Evolutionary conservation across 2,329 filamentous ascomycete species (phyloP).

Genomic region (Fusarium sp.): DNA sequence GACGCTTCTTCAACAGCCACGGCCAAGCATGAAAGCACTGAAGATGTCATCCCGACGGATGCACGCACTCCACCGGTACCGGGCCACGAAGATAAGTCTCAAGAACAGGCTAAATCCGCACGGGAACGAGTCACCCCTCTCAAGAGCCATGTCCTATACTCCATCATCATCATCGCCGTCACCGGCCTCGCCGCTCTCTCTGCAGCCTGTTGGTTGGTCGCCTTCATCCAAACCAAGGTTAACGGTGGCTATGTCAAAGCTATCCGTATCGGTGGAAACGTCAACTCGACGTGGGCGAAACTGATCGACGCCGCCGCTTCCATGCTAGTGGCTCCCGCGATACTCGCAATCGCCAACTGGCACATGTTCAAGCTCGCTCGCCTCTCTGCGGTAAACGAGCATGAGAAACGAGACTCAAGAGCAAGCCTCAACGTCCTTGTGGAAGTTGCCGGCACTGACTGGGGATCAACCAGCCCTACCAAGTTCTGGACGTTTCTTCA

Average conservation of each 20-base stretch:
- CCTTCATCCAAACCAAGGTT: slow-evolving; percentile 6
- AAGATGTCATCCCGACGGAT: neutral
- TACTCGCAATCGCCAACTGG: slow-evolving; percentile 23
- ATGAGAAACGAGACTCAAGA: slow-evolving; percentile 13
- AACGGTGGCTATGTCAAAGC: slow-evolving; percentile 18
- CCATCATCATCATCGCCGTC: slow-evolving; percentile 6
- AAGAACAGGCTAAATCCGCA: neutral
- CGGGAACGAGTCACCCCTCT: neutral
- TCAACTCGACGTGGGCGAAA: slow-evolving; percentile 26
- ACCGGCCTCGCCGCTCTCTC: neutral
- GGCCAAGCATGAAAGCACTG: neutral
- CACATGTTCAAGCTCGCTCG: slow-evolving; percentile 36
- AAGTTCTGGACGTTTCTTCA: slow-evolving; percentile 27
- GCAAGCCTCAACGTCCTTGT: slow-evolving; percentile 32
- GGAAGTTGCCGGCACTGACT: slow-evolving; percentile 28
- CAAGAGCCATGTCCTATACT: slow-evolving; percentile 28
- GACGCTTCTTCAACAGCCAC: neutral
- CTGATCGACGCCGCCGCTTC: slow-evolving; percentile 32
- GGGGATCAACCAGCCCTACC: slow-evolving; percentile 30
- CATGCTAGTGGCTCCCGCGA: slow-evolving; percentile 22
- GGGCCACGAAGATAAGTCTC: neutral
- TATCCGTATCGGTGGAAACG: slow-evolving; percentile 10
- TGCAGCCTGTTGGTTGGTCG: slow-evolving; percentile 14
- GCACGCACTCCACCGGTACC: neutral
- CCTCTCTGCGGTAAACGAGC: slow-evolving; percentile 29